Percentiles rank a stretch among this genome's conserved stretches.
These are phyloP conservation scores for Wickerhamomyces queroliae DNA, from an alignment of 805 yeast species.

Conservation along the genomic window DNA sequence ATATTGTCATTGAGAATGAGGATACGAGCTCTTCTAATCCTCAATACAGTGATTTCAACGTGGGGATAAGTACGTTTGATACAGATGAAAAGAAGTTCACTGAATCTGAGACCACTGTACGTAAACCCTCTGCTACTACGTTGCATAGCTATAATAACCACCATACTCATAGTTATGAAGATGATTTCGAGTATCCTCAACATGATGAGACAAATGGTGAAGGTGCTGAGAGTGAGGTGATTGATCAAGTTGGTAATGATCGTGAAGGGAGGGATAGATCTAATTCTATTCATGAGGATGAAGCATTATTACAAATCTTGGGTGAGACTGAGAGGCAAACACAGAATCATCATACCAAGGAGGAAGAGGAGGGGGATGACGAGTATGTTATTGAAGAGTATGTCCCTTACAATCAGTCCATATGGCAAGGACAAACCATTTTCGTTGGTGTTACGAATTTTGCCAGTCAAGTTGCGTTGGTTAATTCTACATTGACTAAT, in stretches of 20 bases:
- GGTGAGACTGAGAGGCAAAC: conserved; percentile 17
- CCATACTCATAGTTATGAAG: conserved; percentile 8
- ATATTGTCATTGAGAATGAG: conserved; percentile 63
- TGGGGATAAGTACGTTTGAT: conserved; percentile 20
- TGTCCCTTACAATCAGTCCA: conserved; percentile 17
- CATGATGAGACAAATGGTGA: conserved; percentile 14
- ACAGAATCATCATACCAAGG: conserved; percentile 5
- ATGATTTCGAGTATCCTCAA: conserved; percentile 3
- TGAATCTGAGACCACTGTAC: conserved; percentile 11
- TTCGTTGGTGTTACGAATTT: conserved; percentile 47
- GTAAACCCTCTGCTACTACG: conserved; percentile 9
- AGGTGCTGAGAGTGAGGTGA: conserved; percentile 24
- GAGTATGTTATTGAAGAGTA: conserved; percentile 5
- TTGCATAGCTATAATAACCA: conserved; percentile 2
- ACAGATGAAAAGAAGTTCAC: conserved; percentile 17
- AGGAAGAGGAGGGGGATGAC: conserved; percentile 1
- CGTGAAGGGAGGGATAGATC: conserved; percentile 6
- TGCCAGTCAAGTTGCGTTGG: conserved; percentile 21
- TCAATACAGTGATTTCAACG: conserved; percentile 24
- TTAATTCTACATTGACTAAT: conserved; percentile 23
- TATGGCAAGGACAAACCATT: conserved; percentile 44
- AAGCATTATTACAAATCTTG: conserved; percentile 27
- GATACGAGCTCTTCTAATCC: conserved; percentile 17
- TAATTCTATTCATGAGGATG: conserved; percentile 21
- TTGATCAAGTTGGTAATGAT: conserved; percentile 17